These are phyloP conservation scores for Besnoitia besnoiti DNA, from an alignment of 169 alveolate genomes.

Conservation along the genomic window DNA sequence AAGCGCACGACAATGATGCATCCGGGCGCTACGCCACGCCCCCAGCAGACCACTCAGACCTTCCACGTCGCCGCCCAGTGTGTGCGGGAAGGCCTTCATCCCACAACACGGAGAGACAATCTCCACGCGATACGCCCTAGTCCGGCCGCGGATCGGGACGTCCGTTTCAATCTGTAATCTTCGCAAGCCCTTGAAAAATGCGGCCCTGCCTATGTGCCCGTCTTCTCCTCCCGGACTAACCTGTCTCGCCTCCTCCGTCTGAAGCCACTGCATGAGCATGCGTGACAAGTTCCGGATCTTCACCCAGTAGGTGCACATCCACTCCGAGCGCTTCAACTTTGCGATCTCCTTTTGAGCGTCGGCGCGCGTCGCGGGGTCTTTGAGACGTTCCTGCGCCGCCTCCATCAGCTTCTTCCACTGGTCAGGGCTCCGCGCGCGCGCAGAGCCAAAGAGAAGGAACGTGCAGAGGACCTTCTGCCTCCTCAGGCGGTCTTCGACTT, in stretches of 20 bases:
- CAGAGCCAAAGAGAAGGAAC: slow-evolving; percentile 75
- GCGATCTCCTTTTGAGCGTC: not conserved
- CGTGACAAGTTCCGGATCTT: slow-evolving; percentile 31
- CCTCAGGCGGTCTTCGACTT: slow-evolving; percentile 74
- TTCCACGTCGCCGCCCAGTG: no score
- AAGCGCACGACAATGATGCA: no score
- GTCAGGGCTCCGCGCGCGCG: slow-evolving; percentile 65
- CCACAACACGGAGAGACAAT: no score
- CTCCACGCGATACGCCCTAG: no score
- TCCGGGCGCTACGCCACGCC: no score
- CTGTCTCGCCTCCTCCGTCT: slow-evolving; percentile 48
- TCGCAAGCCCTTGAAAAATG: no score
- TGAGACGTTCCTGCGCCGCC: not conserved
- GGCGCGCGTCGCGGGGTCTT: slow-evolving; percentile 9
- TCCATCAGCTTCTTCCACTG: slow-evolving; percentile 15
- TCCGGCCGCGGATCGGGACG: no score
- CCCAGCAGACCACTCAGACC: no score
- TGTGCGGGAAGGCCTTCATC: no score
- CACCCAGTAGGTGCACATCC: slow-evolving; percentile 55
- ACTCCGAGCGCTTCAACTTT: slow-evolving; percentile 25
- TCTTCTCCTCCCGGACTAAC: no score
- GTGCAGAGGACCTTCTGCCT: slow-evolving; percentile 72
- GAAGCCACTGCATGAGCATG: slow-evolving; percentile 41
- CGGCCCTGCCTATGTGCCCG: no score
- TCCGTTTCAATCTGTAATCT: no score